A percentile compares a stretch with the other conserved stretches of the same genome.
Evolutionary conservation across 805 yeast species (phyloP).

Genomic region (Yarrowia keelungensis): DNA sequence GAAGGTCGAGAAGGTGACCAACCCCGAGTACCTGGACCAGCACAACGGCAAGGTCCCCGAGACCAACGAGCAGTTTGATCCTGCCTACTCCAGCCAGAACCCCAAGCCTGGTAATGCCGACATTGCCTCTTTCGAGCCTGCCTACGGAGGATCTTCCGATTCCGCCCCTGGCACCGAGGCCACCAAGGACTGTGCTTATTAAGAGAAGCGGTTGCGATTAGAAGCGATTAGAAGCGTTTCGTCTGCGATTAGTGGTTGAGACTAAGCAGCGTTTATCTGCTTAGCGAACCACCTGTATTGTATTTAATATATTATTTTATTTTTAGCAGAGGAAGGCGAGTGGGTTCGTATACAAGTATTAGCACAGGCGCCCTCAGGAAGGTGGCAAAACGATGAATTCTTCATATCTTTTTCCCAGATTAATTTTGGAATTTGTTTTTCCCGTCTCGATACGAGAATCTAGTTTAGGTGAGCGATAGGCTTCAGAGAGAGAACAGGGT

Average conservation of each 20-base stretch:
- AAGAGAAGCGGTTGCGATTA: background rate
- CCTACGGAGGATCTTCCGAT: constrained; percentile 21
- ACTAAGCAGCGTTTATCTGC: too few species aligned
- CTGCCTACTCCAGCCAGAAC: constrained; percentile 30
- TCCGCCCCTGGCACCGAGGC: constrained; percentile 1
- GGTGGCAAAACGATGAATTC: too few species aligned
- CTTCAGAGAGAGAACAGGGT: too few species aligned
- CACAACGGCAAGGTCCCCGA: constrained; percentile 12
- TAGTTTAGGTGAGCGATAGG: too few species aligned
- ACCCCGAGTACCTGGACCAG: constrained; percentile 17
- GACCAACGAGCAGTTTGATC: constrained; percentile 37
- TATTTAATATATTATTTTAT: constrained; percentile 17
- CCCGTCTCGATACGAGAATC: too few species aligned
- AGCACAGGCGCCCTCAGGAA: too few species aligned
- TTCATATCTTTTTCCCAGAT: too few species aligned
- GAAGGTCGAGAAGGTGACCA: constrained; percentile 33
- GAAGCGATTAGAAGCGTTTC: too few species aligned
- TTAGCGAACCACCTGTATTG: background rate
- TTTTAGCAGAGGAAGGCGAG: background rate
- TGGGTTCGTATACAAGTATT: too few species aligned
- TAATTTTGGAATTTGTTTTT: too few species aligned
- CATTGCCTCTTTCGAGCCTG: constrained; percentile 31
- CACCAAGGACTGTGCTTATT: constrained; percentile 36
- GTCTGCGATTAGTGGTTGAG: too few species aligned
- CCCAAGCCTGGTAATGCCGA: constrained; percentile 26